These are phyloP conservation scores for Myxozyma nipponensis DNA, from an alignment of 805 yeast genomes.

Conservation along the genomic window DNA sequence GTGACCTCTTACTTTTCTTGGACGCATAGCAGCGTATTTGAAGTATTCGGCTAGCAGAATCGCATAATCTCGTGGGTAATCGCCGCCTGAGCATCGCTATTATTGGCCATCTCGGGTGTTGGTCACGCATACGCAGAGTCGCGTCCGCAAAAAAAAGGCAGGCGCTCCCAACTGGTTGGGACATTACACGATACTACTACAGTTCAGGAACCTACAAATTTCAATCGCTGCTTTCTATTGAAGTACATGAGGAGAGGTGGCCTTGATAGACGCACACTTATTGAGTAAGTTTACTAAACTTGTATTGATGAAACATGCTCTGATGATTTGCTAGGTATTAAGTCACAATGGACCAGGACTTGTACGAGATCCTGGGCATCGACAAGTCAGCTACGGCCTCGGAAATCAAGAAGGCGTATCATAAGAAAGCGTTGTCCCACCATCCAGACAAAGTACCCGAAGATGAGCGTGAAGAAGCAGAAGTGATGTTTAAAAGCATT, in stretches of 20 bases:
- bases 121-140: too few species aligned
- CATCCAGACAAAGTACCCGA: constrained; percentile 88
- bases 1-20: background rate
- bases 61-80: background rate
- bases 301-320: too few species aligned
- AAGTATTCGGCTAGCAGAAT: background rate
- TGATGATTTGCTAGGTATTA: too few species aligned
- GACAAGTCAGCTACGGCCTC: constrained; percentile 56
- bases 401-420: constrained; percentile 81
- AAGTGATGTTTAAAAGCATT: constrained; percentile 74
- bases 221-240: too few species aligned
- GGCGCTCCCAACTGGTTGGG: too few species aligned
- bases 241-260: too few species aligned
- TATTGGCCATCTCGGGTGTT: too few species aligned
- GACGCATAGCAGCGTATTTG: background rate
- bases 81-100: background rate
- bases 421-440: constrained; percentile 71
- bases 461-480: constrained; percentile 68
- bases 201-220: too few species aligned
- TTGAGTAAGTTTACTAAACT: too few species aligned
- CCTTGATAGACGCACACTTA: too few species aligned
- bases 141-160: too few species aligned
- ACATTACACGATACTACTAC: too few species aligned
- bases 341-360: constrained; percentile 41
- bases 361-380: constrained; percentile 72